These are phyloP conservation scores for Mitragyna speciosa DNA, from an alignment of 257 asterid genomes.

Conservation along the genomic window DNA sequence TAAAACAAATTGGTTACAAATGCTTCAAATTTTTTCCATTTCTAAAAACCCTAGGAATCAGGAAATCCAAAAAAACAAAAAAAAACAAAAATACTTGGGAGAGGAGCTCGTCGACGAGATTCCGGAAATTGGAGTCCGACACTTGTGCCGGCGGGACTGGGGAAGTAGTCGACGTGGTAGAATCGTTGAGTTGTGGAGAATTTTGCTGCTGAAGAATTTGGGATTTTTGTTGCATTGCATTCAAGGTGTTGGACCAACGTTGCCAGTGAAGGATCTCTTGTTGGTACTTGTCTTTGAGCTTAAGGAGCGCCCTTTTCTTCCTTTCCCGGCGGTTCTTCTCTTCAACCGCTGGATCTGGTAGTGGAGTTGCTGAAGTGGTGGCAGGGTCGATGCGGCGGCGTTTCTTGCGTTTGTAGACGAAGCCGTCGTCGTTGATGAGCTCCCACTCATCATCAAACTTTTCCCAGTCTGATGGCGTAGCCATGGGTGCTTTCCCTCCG, in stretches of 20 bases:
- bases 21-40: too few relatives aligned
- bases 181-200: not conserved
- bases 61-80: constrained; percentile 5
- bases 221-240: constrained; percentile 43
- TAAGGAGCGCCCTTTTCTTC: constrained; percentile 55
- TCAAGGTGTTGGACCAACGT: constrained; percentile 62
- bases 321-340: constrained; percentile 51
- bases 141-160: not conserved
- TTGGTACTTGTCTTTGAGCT: constrained; percentile 47
- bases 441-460: constrained; percentile 69
- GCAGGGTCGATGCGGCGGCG: constrained; percentile 39
- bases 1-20: constrained; percentile 1
- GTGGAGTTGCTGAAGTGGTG: constrained; percentile 33
- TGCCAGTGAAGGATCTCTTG: constrained; percentile 72
- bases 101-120: constrained; percentile 55
- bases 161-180: constrained; percentile 21
- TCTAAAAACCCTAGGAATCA: not conserved
- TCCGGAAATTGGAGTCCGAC: constrained; percentile 32
- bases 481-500: constrained; percentile 40
- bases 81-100: constrained; percentile 43
- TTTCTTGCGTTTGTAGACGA: constrained; percentile 67
- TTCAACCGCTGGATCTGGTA: constrained; percentile 59
- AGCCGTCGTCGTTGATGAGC: constrained; percentile 60
- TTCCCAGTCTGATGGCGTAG: constrained; percentile 30
- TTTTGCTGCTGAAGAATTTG: constrained; percentile 15